These are phyloP conservation scores for Bruguiera parviflora DNA, from an alignment of 345 rosid species.

Conservation along the genomic window DNA sequence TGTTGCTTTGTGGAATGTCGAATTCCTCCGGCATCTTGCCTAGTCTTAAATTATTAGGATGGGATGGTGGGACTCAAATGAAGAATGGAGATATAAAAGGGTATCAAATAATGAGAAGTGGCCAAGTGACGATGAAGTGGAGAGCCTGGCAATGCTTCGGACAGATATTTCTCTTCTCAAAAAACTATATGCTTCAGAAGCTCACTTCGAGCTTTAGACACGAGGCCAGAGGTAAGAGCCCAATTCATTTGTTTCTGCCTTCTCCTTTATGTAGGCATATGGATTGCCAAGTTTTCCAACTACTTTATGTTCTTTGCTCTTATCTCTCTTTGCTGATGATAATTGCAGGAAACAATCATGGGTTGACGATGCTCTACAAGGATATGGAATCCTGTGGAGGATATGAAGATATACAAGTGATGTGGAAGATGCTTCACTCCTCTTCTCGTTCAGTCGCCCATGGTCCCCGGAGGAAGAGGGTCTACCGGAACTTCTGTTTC, in stretches of 20 bases:
- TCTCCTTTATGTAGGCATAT: not conserved
- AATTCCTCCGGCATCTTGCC: conserved; percentile 25
- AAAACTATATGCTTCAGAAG: conserved; percentile 38
- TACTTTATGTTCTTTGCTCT: not conserved
- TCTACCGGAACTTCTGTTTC: conserved; percentile 33
- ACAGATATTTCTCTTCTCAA: conserved; percentile 28
- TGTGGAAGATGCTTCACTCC: conserved; percentile 66
- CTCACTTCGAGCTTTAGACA: conserved; percentile 30
- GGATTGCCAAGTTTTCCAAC: not conserved
- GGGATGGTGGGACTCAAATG: not conserved
- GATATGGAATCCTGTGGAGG: conserved; percentile 60
- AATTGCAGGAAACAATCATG: conserved; percentile 34
- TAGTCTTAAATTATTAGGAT: conserved; percentile 21
- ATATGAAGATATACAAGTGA: conserved; percentile 55
- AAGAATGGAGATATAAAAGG: conserved; percentile 13
- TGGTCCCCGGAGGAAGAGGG: conserved; percentile 18
- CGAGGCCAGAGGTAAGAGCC: conserved; percentile 42
- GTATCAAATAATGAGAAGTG: conserved; percentile 1
- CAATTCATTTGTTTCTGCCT: not conserved
- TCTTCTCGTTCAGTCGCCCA: conserved; percentile 20
- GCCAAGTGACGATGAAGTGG: conserved; percentile 36
- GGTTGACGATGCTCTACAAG: conserved; percentile 43
- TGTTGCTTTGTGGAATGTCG: conserved; percentile 38
- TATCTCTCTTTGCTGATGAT: not conserved
- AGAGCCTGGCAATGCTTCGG: conserved; percentile 34